Evolutionary conservation across 2,329 filamentous ascomycete species (phyloP).

Genomic region (Fusarium setosum): DNA sequence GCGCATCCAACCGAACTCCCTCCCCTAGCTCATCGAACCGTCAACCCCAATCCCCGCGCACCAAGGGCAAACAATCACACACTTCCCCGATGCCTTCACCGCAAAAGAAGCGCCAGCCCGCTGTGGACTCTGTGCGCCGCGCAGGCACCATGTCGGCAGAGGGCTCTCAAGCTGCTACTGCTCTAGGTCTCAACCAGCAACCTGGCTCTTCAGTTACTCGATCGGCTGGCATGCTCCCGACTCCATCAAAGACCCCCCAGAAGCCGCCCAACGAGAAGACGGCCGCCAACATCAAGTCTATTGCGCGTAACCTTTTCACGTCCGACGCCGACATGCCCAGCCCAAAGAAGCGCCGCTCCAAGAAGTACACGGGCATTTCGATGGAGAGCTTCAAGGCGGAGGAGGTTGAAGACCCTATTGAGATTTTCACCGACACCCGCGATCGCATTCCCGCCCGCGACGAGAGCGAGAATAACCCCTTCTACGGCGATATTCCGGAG

Average conservation of each 20-base stretch:
- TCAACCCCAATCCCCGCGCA: constrained; percentile 48
- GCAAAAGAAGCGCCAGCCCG: constrained; percentile 62
- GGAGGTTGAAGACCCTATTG: constrained; percentile 69
- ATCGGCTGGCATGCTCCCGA: constrained; percentile 73
- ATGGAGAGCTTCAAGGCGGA: constrained; percentile 70
- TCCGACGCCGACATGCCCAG: constrained; percentile 69
- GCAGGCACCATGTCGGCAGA: constrained; percentile 59
- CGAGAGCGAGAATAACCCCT: constrained; percentile 76
- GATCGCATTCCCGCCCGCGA: constrained; percentile 80
- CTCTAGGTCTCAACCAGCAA: constrained; percentile 51
- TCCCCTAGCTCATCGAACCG: constrained; percentile 58
- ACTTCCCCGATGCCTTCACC: constrained; percentile 59
- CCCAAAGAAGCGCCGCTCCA: constrained; percentile 67
- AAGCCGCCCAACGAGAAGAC: constrained; percentile 68
- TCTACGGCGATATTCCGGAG: constrained; percentile 63
- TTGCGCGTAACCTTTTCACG: constrained; percentile 73
- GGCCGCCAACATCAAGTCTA: constrained; percentile 61
- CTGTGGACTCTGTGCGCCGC: constrained; percentile 60
- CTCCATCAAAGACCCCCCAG: constrained; percentile 81
- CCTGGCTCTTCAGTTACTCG: constrained; percentile 47
- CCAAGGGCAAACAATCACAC: constrained; percentile 44
- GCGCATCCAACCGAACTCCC: constrained; percentile 64
- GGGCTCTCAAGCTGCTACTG: constrained; percentile 55
- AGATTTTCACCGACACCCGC: constrained; percentile 83
- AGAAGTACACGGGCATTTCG: constrained; percentile 66